Evolutionary conservation across 768 basidiomycete genomes (phyloP).

Genomic region (Kwoniella bestiolae): DNA sequence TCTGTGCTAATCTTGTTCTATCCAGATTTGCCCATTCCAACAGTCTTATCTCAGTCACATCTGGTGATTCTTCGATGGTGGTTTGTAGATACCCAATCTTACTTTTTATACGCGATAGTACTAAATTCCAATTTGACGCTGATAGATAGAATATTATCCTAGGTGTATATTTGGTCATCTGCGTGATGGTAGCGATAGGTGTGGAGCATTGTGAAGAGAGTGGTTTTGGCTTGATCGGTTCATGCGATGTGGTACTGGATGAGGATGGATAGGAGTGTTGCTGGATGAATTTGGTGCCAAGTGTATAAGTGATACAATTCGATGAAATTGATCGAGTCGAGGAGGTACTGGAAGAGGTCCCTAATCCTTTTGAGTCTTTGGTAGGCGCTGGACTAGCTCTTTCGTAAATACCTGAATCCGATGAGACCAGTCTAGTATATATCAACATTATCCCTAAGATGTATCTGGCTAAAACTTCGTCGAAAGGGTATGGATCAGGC

Average conservation of each 20-base stretch:
- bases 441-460: conserved; percentile 79
- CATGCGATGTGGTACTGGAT: neutral
- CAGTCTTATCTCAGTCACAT: conserved; percentile 75
- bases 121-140: conserved; percentile 81
- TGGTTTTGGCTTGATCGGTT: conserved; percentile 2
- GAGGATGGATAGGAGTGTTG: conserved; percentile 34
- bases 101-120: conserved; percentile 70
- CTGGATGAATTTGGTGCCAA: conserved; percentile 25
- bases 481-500: conserved; percentile 72
- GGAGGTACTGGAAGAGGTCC: conserved; percentile 21
- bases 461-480: conserved; percentile 80
- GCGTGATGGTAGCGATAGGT: conserved; percentile 14
- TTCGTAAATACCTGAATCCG: conserved; percentile 16
- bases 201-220: conserved; percentile 25
- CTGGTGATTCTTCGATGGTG: conserved; percentile 64
- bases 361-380: conserved; percentile 19
- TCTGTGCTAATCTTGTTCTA: conserved; percentile 67
- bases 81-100: conserved; percentile 68
- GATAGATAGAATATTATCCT: conserved; percentile 84
- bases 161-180: conserved; percentile 55
- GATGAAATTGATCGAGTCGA: conserved; percentile 11
- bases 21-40: conserved; percentile 79
- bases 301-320: conserved; percentile 9
- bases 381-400: conserved; percentile 31
- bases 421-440: conserved; percentile 75